Evolutionary conservation across 2,329 filamentous ascomycete genomes (phyloP).

Genomic region (Hypoxylon sp.): DNA sequence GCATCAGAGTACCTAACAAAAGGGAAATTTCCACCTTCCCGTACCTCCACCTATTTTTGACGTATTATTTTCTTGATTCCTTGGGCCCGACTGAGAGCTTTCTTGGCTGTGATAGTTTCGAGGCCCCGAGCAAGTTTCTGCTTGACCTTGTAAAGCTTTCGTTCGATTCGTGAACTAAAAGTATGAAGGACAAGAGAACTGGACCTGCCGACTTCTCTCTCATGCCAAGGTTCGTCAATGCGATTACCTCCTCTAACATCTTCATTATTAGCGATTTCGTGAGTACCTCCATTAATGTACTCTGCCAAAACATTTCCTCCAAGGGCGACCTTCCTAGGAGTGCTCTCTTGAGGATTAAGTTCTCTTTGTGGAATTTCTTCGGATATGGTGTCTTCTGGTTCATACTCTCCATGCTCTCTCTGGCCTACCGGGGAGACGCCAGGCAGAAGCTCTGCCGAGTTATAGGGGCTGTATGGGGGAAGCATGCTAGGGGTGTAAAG

Average conservation of each 20-base stretch:
- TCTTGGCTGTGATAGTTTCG: background rate
- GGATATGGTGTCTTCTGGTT: background rate
- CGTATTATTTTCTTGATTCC: background rate
- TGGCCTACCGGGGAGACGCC: background rate
- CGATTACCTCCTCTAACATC: background rate
- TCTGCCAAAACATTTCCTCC: background rate
- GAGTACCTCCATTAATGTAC: background rate
- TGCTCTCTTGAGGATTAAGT: background rate
- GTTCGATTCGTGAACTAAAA: background rate
- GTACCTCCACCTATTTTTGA: background rate
- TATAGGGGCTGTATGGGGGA: constrained; percentile 8
- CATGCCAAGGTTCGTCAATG: no score
- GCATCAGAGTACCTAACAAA: background rate
- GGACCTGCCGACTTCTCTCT: background rate
- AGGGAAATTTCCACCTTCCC: background rate
- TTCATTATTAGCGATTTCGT: background rate
- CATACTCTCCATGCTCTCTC: background rate
- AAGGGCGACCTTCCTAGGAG: background rate
- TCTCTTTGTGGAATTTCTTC: background rate
- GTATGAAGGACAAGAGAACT: no score
- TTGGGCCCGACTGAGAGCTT: background rate
- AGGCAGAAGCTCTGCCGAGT: no score
- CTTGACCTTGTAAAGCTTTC: constrained; percentile 1
- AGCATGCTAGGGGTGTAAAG: constrained; percentile 7
- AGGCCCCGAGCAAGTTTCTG: background rate